Conservation (phyloP, 371 early-diverging fungal genomes). For the Coemansia sp. region DNA sequence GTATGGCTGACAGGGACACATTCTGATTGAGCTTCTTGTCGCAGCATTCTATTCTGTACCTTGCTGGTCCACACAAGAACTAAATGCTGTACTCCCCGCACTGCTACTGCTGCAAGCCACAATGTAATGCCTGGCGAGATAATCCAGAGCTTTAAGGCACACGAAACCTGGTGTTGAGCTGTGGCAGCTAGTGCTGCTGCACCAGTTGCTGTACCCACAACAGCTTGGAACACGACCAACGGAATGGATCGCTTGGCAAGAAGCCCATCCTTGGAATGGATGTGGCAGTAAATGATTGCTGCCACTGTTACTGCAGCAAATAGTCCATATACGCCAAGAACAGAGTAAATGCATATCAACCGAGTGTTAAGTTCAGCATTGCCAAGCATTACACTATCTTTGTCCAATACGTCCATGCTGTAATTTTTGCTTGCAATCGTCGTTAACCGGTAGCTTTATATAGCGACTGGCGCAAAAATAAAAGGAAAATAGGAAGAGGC, state of each 20-base stretch:
- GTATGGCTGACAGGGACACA: neutral
- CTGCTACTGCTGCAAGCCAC: slow-evolving; percentile 25
- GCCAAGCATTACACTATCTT: neutral
- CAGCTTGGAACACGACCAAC: slow-evolving; percentile 20
- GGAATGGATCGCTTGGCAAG: slow-evolving; percentile 22
- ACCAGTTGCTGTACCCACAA: slow-evolving; percentile 15
- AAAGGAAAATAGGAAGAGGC: neutral
- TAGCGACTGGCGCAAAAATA: neutral
- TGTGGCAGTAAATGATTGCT: slow-evolving; percentile 19
- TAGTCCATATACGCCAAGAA: slow-evolving; percentile 18
- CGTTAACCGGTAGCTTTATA: neutral
- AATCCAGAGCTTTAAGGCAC: slow-evolving; percentile 33
- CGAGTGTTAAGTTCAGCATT: slow-evolving; percentile 14
- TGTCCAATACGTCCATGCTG: neutral
- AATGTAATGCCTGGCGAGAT: slow-evolving; percentile 25
- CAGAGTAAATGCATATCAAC: neutral
- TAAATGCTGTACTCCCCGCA: slow-evolving; percentile 28
- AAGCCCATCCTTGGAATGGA: slow-evolving; percentile 10
- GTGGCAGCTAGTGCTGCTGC: slow-evolving; percentile 15
- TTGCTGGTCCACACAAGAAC: slow-evolving; percentile 11
- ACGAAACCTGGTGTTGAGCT: slow-evolving; percentile 22
- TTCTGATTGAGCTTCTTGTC: neutral
- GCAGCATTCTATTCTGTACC: neutral
- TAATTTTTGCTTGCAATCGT: neutral
- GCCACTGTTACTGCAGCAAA: slow-evolving; percentile 16